Conservation (phyloP, 495 filamentous ascomycete species). For the Aspergillus indologenus region DNA sequence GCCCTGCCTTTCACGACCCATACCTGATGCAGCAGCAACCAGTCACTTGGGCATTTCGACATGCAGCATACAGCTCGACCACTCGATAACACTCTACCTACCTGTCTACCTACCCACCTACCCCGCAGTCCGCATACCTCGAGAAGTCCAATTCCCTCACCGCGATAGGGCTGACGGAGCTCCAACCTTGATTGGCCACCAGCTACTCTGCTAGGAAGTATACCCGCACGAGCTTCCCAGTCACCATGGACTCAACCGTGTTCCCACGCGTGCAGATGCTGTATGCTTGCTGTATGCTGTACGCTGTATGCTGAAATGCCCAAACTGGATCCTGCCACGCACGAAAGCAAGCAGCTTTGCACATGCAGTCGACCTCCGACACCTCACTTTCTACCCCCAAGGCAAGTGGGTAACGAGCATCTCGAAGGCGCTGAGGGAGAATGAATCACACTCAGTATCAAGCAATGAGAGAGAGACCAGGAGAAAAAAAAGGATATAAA, state of each 20-base stretch:
- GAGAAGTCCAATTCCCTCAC: not conserved
- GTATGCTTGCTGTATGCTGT: not conserved
- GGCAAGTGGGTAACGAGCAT: too few species aligned
- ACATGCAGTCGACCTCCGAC: not conserved
- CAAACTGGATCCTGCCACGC: not conserved
- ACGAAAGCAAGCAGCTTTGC: not conserved
- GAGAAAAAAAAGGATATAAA: not conserved
- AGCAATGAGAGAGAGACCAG: not conserved
- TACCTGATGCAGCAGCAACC: not conserved
- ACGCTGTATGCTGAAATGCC: not conserved
- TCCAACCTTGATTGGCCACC: too few species aligned
- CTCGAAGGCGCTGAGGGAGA: too few species aligned
- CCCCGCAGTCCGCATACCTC: constrained; percentile 1
- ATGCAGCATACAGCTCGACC: not conserved
- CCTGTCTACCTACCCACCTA: too few species aligned
- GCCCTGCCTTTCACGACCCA: not conserved
- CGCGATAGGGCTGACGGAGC: not conserved
- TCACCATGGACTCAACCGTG: too few species aligned
- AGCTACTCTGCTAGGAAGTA: too few species aligned
- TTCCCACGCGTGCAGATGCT: too few species aligned
- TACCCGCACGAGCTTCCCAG: too few species aligned
- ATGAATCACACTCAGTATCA: too few species aligned
- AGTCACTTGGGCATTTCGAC: constrained; percentile 1
- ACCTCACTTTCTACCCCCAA: too few species aligned
- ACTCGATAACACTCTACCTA: too few species aligned